Evolutionary conservation across 768 basidiomycete genomes (phyloP).

Genomic region (Mycena polygramma): DNA sequence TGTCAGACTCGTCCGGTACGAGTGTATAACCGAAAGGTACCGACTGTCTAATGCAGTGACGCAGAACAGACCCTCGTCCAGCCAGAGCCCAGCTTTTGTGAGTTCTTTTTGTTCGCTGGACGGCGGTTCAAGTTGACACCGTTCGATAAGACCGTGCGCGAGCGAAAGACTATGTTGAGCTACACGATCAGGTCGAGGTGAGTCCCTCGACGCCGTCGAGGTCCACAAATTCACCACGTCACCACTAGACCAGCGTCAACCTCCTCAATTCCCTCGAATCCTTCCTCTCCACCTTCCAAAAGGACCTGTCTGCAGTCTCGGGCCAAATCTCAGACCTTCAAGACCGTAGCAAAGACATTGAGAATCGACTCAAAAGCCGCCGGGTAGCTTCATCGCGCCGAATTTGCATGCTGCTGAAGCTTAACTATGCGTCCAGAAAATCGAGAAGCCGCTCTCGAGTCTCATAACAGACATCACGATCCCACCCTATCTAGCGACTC

Average conservation of each 20-base stretch:
- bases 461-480: conserved; percentile 86
- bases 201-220: conserved; percentile 9
- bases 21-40: neutral
- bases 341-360: conserved; percentile 90
- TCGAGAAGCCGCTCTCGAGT: conserved; percentile 88
- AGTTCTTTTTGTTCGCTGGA: conserved; percentile 32
- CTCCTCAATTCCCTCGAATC: conserved; percentile 90
- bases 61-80: conserved; percentile 32
- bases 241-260: conserved; percentile 80
- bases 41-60: conserved; percentile 22
- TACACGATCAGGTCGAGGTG: conserved; percentile 94
- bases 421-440: conserved; percentile 65
- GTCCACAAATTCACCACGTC: conserved; percentile 21
- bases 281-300: conserved; percentile 96
- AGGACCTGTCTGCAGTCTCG: conserved; percentile 93
- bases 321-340: conserved; percentile 97
- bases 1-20: conserved; percentile 31
- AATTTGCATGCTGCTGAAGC: neutral
- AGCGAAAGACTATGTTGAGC: conserved; percentile 80
- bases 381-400: conserved; percentile 66
- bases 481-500: conserved; percentile 80
- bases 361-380: conserved; percentile 85
- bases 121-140: conserved; percentile 29
- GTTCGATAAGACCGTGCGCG: conserved; percentile 49
- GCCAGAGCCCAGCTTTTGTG: conserved; percentile 48